phyloP scores from a whole-genome alignment of 2,329 filamentous ascomycete species.

The Fusarium sulawesiense region DNA sequence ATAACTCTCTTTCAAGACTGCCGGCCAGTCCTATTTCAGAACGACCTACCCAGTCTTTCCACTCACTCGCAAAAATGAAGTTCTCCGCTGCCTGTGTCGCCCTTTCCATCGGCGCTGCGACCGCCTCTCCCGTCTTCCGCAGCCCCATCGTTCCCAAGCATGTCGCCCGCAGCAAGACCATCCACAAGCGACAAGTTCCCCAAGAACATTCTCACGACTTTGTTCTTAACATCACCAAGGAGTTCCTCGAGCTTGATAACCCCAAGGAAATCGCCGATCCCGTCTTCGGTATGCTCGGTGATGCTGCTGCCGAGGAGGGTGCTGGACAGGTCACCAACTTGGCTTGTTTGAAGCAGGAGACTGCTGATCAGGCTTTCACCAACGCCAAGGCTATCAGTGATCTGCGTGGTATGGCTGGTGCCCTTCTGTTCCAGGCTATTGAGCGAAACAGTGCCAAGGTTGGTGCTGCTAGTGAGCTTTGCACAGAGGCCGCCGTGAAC shows the following conservation, averaged over 20 bases:
- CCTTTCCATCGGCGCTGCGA: constrained; percentile 1
- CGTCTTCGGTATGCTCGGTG: constrained; percentile 6
- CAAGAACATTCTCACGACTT: constrained; percentile 20
- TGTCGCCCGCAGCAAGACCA: not conserved
- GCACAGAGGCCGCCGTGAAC: constrained; percentile 4
- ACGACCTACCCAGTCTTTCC: not conserved
- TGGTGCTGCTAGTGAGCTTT: constrained; percentile 34
- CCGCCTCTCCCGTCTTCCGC: constrained; percentile 13
- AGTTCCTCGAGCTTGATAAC: constrained; percentile 10
- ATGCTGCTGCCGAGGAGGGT: constrained; percentile 20
- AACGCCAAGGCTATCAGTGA: constrained; percentile 66
- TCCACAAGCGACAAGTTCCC: constrained; percentile 16
- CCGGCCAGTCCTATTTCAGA: constrained; percentile 2
- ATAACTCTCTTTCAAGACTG: constrained; percentile 8
- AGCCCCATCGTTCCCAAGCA: not conserved
- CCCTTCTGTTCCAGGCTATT: constrained; percentile 65
- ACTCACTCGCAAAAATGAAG: constrained; percentile 12
- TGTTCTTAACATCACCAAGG: constrained; percentile 8
- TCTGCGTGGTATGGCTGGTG: constrained; percentile 64
- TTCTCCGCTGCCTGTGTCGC: constrained; percentile 3
- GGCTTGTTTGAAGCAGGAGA: constrained; percentile 60
- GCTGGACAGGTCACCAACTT: constrained; percentile 57
- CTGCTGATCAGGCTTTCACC: constrained; percentile 69
- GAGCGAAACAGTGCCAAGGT: constrained; percentile 61
- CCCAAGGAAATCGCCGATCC: constrained; percentile 21